Conservation (phyloP, 495 filamentous ascomycete species). For the Talaromyces borbonicus region DNA sequence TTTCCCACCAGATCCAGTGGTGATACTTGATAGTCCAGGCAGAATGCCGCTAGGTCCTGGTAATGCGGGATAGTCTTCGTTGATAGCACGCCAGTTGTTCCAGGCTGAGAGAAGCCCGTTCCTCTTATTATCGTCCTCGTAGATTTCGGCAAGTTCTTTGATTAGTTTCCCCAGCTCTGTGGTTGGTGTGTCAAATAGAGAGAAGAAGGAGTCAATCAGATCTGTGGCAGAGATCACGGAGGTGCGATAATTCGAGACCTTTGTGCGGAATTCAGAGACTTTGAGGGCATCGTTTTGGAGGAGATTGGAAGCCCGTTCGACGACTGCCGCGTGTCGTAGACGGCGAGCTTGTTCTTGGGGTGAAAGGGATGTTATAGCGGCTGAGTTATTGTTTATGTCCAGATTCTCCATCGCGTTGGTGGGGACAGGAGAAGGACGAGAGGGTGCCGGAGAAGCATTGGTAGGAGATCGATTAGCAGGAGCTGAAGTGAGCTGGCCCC, state of each 20-base stretch:
- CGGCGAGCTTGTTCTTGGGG: constrained; percentile 73
- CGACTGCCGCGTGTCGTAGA: constrained; percentile 62
- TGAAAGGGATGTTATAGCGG: constrained; percentile 31
- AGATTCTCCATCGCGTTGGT: constrained; percentile 33
- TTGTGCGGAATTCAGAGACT: constrained; percentile 61
- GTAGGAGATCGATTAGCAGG: constrained; percentile 30
- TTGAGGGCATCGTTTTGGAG: constrained; percentile 65
- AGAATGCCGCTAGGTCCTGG: constrained; percentile 57
- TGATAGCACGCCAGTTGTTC: constrained; percentile 90
- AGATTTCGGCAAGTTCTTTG: constrained; percentile 88
- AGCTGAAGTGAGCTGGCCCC: constrained; percentile 58
- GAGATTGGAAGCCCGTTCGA: constrained; percentile 73
- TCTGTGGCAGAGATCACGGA: constrained; percentile 57
- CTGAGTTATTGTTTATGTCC: constrained; percentile 19
- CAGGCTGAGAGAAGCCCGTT: constrained; percentile 67
- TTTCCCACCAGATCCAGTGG: constrained; percentile 33
- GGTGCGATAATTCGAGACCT: constrained; percentile 65
- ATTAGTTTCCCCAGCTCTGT: constrained; percentile 79
- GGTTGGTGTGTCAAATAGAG: constrained; percentile 71
- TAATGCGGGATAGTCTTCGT: constrained; percentile 91
- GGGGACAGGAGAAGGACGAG: constrained; percentile 29
- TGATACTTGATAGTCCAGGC: constrained; percentile 36
- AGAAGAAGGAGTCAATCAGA: constrained; percentile 72
- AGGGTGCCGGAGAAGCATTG: constrained; percentile 19
- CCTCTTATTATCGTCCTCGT: constrained; percentile 68